Evolutionary conservation across 1,139 yeast species (phyloP).

Genomic region (Debaryomyces sp.): DNA sequence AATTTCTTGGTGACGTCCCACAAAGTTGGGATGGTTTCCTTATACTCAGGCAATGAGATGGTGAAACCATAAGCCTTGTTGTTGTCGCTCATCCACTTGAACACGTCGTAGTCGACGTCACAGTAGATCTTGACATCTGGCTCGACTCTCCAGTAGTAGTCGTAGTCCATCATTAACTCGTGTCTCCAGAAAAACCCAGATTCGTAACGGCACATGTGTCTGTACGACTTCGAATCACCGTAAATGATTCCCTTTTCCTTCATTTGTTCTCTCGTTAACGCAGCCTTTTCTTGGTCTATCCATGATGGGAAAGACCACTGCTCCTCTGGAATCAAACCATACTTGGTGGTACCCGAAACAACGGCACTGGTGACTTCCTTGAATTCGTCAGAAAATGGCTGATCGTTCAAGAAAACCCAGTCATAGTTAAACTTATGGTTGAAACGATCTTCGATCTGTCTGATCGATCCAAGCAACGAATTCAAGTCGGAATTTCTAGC

Average conservation of each 20-base stretch:
- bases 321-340: slow-evolving; percentile 47
- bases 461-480: slow-evolving; percentile 40
- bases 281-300: slow-evolving; percentile 63
- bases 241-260: slow-evolving; percentile 56
- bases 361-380: slow-evolving; percentile 34
- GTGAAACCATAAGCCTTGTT: slow-evolving; percentile 77
- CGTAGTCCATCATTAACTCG: slow-evolving; percentile 67
- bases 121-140: slow-evolving; percentile 80
- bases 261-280: slow-evolving; percentile 53
- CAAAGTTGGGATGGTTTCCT: slow-evolving; percentile 75
- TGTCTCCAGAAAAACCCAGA: slow-evolving; percentile 90
- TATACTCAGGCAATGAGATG: slow-evolving; percentile 81
- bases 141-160: slow-evolving; percentile 94
- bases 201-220: slow-evolving; percentile 92
- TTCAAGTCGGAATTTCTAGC: slow-evolving; percentile 46
- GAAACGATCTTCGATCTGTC: slow-evolving; percentile 50
- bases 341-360: slow-evolving; percentile 45
- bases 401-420: slow-evolving; percentile 52
- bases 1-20: slow-evolving; percentile 80
- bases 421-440: slow-evolving; percentile 45
- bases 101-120: slow-evolving; percentile 80
- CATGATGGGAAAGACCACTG: slow-evolving; percentile 58
- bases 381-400: slow-evolving; percentile 43
- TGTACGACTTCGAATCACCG: slow-evolving; percentile 62
- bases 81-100: slow-evolving; percentile 78